Conservation (phyloP, 1,284 basidiomycete species). For the Pterulicium gracile region DNA sequence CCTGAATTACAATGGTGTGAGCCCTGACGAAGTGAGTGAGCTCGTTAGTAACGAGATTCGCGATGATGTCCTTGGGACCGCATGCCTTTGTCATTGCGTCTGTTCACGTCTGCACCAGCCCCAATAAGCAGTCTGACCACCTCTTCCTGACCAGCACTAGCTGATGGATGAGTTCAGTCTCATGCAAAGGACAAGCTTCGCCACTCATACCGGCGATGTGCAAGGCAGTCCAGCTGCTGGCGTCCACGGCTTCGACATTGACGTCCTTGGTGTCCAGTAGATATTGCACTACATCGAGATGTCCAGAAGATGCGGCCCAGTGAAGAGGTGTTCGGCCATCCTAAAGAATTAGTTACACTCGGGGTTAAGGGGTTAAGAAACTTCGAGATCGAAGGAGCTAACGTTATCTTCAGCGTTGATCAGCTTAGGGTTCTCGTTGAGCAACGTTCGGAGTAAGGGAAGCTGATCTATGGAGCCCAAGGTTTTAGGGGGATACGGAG, state of each 20-base stretch:
- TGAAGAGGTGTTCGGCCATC: constrained; percentile 86
- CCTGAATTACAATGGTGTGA: constrained; percentile 69
- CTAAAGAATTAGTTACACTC: constrained; percentile 26
- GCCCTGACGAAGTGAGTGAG: constrained; percentile 30
- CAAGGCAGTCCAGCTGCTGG: constrained; percentile 76
- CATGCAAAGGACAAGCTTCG: no score
- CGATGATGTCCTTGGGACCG: background rate
- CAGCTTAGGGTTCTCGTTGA: constrained; percentile 56
- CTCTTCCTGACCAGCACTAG: constrained; percentile 72
- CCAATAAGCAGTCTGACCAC: constrained; percentile 75
- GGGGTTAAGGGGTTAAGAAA: constrained; percentile 1
- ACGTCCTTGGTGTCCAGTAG: constrained; percentile 58
- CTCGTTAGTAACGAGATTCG: background rate
- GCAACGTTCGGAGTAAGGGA: constrained; percentile 59
- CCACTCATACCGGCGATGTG: constrained; percentile 68
- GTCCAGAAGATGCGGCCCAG: constrained; percentile 76
- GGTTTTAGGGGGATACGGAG: constrained; percentile 4
- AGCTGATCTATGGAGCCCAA: constrained; percentile 51
- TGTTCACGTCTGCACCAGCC: constrained; percentile 77
- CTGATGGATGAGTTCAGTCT: constrained; percentile 26
- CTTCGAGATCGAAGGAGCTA: constrained; percentile 14
- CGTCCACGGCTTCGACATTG: constrained; percentile 65
- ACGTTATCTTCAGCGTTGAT: constrained; percentile 67
- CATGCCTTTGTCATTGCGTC: constrained; percentile 15
- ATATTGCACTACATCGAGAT: constrained; percentile 60